Evolutionary conservation across 2,329 filamentous ascomycete species (phyloP), one percentile per base, ranked within the genome.

Genomic region (Claviceps quebecensis): DNA sequence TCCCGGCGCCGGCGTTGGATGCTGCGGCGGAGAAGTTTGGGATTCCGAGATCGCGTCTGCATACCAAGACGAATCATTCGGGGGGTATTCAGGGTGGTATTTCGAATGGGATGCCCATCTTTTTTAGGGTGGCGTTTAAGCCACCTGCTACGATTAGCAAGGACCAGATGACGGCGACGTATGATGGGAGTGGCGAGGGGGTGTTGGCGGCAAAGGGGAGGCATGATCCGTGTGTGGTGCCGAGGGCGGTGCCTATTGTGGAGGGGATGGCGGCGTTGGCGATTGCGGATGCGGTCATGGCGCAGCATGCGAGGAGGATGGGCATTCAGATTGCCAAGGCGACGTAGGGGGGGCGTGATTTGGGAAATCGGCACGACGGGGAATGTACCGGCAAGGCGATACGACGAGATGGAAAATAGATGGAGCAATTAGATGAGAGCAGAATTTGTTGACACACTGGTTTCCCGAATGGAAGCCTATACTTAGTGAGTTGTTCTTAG

Each of bases 51-150:
- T 80, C 85, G 17, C 77, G 74, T 56, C 77, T 96, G 50, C 84
- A 82, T 8, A 96, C 91, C 52, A 86, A 85, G 72, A 96, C 91
- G 26, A 97, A 97, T 74, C 89, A 95, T 74, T 91, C 85, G 2
- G 91, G 91, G 13, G 93, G 91, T 56, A 87, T 97, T 59, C 91
- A 97, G 72, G 93, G 91, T 44, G 91, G 91, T 49, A 97, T 97
- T 69, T 84, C 86, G 48, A 97, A 97, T 68, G 93, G 91, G 53
- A 87, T 87, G 39, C 84, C 83, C 53, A 88, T 97, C 71, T 97
- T 93, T 76, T 97, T 97, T 79, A 82, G 86, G 48, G 84, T 95
- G 5, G 90, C 81, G 16, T 97, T 97, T 80, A 97, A 97, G 76
- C 87, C 91, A 9, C 83, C 91, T 2, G 90, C 91, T 34, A 97